Conservation (phyloP, 2,329 filamentous ascomycete genomes). For the Fonsecaea multimorphosa region DNA sequence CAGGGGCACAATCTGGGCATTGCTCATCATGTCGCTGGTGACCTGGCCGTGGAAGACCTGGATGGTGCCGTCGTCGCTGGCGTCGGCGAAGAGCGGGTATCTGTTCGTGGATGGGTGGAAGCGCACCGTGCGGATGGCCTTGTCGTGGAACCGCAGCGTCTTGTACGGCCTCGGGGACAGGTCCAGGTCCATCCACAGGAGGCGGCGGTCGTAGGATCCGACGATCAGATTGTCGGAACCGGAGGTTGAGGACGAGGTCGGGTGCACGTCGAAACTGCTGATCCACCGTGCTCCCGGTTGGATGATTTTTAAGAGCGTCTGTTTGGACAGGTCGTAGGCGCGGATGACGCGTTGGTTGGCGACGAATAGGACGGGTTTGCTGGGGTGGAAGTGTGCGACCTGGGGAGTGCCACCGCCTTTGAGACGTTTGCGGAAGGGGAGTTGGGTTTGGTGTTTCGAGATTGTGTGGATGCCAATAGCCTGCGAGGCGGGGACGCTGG, state of each 20-base stretch:
- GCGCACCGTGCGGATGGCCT: conserved; percentile 86
- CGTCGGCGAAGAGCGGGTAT: conserved; percentile 88
- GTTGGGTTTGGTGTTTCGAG: conserved; percentile 91
- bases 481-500: conserved; percentile 55
- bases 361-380: conserved; percentile 90
- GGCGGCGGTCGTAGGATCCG: conserved; percentile 88
- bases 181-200: conserved; percentile 97
- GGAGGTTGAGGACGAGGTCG: conserved; percentile 81
- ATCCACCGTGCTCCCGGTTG: conserved; percentile 96
- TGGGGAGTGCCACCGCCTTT: conserved; percentile 78
- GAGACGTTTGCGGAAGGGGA: conserved; percentile 79
- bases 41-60: conserved; percentile 98
- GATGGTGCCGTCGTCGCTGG: conserved; percentile 89
- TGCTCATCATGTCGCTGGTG: conserved; percentile 92
- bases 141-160: conserved; percentile 90
- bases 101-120: conserved; percentile 76
- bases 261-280: conserved; percentile 89
- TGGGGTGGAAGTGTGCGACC: conserved; percentile 92
- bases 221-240: conserved; percentile 93
- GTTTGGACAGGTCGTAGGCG: conserved; percentile 88
- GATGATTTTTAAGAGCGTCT: conserved; percentile 89
- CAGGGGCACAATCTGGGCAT: conserved; percentile 92
- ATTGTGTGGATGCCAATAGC: conserved; percentile 94
- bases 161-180: conserved; percentile 90
- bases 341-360: conserved; percentile 93